Conservation (phyloP, 768 basidiomycete genomes). For the Mycena albidolilacea region DNA sequence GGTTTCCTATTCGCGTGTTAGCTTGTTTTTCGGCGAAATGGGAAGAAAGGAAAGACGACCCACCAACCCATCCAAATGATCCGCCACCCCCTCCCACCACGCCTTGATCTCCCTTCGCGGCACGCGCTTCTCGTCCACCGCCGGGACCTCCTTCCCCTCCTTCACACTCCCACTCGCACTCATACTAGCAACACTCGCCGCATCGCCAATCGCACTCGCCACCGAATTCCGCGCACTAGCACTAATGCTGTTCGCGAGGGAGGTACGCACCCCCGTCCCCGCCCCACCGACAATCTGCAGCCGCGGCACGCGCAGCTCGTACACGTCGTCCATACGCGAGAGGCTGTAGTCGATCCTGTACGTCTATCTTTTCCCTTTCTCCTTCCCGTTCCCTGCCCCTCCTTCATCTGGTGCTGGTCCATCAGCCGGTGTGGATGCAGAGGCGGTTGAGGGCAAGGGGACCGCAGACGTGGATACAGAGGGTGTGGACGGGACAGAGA, state of each 20-base stretch:
- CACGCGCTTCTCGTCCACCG: constrained; percentile 57
- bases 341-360: constrained; percentile 60
- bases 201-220: constrained; percentile 9
- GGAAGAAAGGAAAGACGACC: constrained; percentile 39
- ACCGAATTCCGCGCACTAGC: neutral
- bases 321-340: constrained; percentile 67
- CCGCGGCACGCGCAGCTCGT: constrained; percentile 72
- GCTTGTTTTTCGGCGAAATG: neutral
- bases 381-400: too few species aligned
- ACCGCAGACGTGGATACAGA: too few species aligned
- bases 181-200: neutral
- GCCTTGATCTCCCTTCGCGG: constrained; percentile 72
- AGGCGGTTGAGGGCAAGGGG: too few species aligned
- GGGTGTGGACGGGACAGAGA: neutral
- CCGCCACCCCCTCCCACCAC: constrained; percentile 78
- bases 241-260: too few species aligned
- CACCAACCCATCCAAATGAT: constrained; percentile 74
- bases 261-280: constrained; percentile 29
- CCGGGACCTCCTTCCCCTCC: constrained; percentile 16
- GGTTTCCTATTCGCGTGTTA: constrained; percentile 59
- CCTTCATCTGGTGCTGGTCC: too few species aligned
- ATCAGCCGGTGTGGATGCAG: too few species aligned
- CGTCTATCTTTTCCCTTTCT: too few species aligned
- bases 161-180: constrained; percentile 16
- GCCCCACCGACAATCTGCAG: constrained; percentile 64